phyloP scores from a whole-genome alignment of 257 asterid species.

The Echites panduratus region DNA sequence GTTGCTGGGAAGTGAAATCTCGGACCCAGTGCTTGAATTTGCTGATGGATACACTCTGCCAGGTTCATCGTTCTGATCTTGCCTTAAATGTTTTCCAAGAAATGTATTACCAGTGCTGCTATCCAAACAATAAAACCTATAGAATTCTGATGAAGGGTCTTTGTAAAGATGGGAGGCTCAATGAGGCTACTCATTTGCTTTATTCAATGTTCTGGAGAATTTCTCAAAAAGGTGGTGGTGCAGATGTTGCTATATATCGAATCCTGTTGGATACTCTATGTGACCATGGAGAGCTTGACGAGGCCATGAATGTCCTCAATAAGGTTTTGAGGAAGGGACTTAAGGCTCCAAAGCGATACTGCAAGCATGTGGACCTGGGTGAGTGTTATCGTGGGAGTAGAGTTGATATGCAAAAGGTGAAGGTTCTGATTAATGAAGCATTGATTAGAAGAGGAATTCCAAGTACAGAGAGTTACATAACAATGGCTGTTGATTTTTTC shows the following conservation, averaged over 20 bases:
- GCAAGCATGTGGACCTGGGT: constrained; percentile 50
- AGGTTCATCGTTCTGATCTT: constrained; percentile 58
- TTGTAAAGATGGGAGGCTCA: constrained; percentile 58
- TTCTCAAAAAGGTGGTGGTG: constrained; percentile 77
- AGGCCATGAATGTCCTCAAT: constrained; percentile 62
- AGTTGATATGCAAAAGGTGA: constrained; percentile 28
- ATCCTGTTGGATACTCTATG: constrained; percentile 67
- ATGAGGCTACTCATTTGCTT: constrained; percentile 78
- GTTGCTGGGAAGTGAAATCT: constrained; percentile 78
- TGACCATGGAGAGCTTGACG: constrained; percentile 62
- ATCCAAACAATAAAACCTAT: constrained; percentile 67
- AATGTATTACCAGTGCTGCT: constrained; percentile 66
- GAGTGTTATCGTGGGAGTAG: constrained; percentile 27
- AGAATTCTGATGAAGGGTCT: constrained; percentile 78
- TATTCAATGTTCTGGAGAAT: constrained; percentile 80
- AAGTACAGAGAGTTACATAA: constrained; percentile 53
- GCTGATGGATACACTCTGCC: constrained; percentile 62
- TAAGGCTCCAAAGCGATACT: constrained; percentile 51
- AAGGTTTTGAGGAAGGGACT: constrained; percentile 77
- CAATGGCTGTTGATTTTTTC: constrained; percentile 66
- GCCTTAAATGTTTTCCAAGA: constrained; percentile 73
- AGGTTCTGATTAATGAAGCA: constrained; percentile 56
- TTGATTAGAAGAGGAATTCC: constrained; percentile 61
- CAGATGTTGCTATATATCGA: constrained; percentile 65
- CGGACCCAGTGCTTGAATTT: constrained; percentile 55